phyloP scores from a whole-genome alignment of 768 basidiomycete species.

The Phanerochaete carnosa region DNA sequence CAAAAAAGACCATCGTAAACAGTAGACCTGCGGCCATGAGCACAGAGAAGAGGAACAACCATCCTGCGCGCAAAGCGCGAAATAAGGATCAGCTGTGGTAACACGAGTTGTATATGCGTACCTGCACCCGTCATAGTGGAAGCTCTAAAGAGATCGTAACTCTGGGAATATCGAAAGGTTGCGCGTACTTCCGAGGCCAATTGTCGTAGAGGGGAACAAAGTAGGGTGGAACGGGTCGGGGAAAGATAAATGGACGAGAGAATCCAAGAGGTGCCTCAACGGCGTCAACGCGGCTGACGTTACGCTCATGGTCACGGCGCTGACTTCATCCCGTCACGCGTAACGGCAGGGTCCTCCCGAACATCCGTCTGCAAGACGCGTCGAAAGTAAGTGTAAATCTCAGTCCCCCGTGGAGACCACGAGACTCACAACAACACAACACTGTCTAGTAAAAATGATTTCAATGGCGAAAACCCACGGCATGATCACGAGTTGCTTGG shows the following conservation, averaged over 20 bases:
- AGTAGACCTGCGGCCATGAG: constrained; percentile 91
- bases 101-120: background rate
- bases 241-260: background rate
- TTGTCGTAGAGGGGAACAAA: background rate
- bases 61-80: constrained; percentile 49
- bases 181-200: background rate
- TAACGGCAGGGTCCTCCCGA: background rate
- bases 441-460: no score
- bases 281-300: constrained; percentile 2
- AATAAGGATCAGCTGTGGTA: background rate
- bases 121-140: constrained; percentile 10
- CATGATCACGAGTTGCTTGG: no score
- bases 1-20: constrained; percentile 99
- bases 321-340: background rate
- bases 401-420: no score
- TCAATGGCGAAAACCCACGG: no score
- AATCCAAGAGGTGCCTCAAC: background rate
- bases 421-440: no score
- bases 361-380: background rate
- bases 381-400: background rate
- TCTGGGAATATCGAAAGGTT: background rate
- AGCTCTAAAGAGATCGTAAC: background rate
- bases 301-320: background rate
- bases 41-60: constrained; percentile 96
- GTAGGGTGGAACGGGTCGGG: no score